phyloP scores from a whole-genome alignment of 1,284 basidiomycete species.

The Fistulinella cinereoalba region DNA sequence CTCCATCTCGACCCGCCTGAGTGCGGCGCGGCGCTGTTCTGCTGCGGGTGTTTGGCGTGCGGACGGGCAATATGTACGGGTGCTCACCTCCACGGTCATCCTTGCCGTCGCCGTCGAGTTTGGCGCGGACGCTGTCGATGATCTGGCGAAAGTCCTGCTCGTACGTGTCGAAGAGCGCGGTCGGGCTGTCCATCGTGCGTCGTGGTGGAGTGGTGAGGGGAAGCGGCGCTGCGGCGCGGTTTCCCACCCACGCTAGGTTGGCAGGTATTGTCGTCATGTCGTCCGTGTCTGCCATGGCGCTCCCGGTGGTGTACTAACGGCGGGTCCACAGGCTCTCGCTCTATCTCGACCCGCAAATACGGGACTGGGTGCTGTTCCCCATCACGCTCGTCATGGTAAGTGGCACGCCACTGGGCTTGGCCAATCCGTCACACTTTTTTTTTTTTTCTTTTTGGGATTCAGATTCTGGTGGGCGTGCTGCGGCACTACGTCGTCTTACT shows the following conservation, averaged over 20 bases:
- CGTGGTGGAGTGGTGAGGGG: neutral
- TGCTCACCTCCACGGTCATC: constrained; percentile 56
- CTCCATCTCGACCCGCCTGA: constrained; percentile 91
- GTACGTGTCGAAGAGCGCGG: constrained; percentile 77
- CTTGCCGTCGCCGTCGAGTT: constrained; percentile 61
- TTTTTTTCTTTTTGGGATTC: constrained; percentile 2
- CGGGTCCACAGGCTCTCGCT: constrained; percentile 57
- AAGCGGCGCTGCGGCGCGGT: constrained; percentile 22
- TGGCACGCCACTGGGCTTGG: constrained; percentile 2
- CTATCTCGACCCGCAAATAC: constrained; percentile 91
- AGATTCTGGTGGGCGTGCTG: constrained; percentile 93
- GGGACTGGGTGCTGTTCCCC: constrained; percentile 94
- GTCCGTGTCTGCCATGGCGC: constrained; percentile 31
- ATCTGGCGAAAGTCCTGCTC: constrained; percentile 80
- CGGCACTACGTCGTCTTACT: constrained; percentile 91
- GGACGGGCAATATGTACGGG: neutral
- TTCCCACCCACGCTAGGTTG: constrained; percentile 31
- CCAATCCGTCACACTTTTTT: constrained; percentile 1
- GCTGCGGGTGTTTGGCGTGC: too few relatives aligned
- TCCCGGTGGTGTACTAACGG: constrained; percentile 12
- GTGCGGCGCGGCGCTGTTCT: constrained; percentile 83
- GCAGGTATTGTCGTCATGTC: too few relatives aligned
- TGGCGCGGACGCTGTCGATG: constrained; percentile 61
- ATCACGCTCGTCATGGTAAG: constrained; percentile 96
- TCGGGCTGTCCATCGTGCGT: constrained; percentile 68